Evolutionary conservation across 345 rosid species (phyloP), one percentile per base, ranked within the genome.

Genomic region (Mallotus nudiflorus): DNA sequence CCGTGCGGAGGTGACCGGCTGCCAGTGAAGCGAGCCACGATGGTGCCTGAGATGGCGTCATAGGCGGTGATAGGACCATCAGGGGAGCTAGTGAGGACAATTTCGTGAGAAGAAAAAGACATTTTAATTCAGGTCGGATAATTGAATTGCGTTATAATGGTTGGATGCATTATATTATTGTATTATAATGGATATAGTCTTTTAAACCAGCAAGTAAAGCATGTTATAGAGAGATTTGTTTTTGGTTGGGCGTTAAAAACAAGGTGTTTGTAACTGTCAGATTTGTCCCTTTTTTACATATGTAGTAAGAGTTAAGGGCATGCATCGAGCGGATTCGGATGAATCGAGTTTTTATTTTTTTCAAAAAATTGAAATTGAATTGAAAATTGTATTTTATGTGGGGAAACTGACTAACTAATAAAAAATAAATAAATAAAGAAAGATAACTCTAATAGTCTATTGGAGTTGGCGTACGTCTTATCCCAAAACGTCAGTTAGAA

Each of bases 1-100:
- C 89, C 89, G 27, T 67, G 77, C 65, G 74, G 77, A 0, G 88
- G 86, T 0, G 86, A 76, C 24, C 82, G 73, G 74, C 85, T 85
- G 56, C 82, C 77, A 10, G 79, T 57, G 75, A 82, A 82, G 51
- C 68, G 71, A 18, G 74, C 67, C 14, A 84, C 16, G 48, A 64
- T 11, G 70, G 77, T 55, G 25, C 82, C 86, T 3, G 85, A 63
- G 67, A 48, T 33, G 14, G 83, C 9, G 45, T 79, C 74, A 48
- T 74, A 81, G 73, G 78, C 85, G 11, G 79, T 77, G 48, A 82
- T 79, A 40, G 83, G 81, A 46, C 85, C 86, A 6, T 81, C 65
- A 2, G 81, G 80, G 31, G 85, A 82, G 83, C 80, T 78, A 10
- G 85, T 82, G 53, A 81, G 81, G 66, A 85, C 10, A 53, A 83